Base-by-base conservation (phyloP, 2,329 filamentous ascomycete genomes). In the Aureobasidium leucospermi region DNA sequence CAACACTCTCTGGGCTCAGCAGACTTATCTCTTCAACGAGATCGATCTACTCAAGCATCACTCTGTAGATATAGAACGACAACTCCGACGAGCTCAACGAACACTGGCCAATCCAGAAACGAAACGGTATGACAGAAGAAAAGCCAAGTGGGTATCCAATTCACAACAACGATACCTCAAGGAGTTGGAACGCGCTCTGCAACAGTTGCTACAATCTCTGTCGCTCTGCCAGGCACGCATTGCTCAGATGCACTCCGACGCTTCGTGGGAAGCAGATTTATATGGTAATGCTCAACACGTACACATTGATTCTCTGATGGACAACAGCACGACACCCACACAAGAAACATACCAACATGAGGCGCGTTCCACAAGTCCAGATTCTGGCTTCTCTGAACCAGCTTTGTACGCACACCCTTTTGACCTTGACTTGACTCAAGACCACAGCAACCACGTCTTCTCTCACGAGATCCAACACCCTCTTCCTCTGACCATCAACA, bases 341-440 rank as follows among this genome's bases (percentile, higher is more conserved):
- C 36, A 41, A 47, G 36, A 41, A 7, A 48, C 45, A 6, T 15
- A 11, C 28, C 23, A 9, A n/a, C 6, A 15, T 2, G 13, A 28
- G 23, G 10, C 2, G 19, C 36, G 57, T 6, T 16, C 29, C 8
- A 15, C 43, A 5, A 51, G 28, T 23, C 45, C 45, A 6, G 57
- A 59, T 31, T 59, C 57, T 23, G 57, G 57, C 1, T 59, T 59
- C 16, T 42, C 45, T 28, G 57, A 59, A 15, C 46, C 57, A 29
- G 38, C 46, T 13, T 31, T 59, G 23, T 59, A 59, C 13, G 57
- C 57, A 38, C 46, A 59, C 8, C 57, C 57, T 5, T 59, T 59
- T 13, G 46, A 59, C 10, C 31, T 59, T 8, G 57, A 51, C 13
- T 29, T 49, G 13, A 9, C 46, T 4, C 16, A 29, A 32, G 45